Evolutionary conservation across 169 alveolate genomes (phyloP).

Genomic region (Cryptosporidium sp.): DNA sequence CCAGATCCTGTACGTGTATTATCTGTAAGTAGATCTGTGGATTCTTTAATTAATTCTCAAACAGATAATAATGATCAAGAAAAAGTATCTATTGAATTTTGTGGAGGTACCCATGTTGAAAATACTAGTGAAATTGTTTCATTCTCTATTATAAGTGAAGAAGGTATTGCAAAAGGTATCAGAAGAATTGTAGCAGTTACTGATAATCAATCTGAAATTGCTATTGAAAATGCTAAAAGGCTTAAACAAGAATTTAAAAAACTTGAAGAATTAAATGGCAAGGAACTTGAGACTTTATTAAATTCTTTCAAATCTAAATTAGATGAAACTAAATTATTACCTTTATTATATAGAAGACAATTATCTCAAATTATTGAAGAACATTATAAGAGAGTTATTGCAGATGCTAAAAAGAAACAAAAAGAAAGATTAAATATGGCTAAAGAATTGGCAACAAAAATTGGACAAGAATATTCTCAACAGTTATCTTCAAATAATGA

Average conservation of each 20-base stretch:
- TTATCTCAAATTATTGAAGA: slow-evolving; percentile 19
- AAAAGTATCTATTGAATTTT: slow-evolving; percentile 87
- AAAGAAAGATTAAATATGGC: slow-evolving; percentile 61
- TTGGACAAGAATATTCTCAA: slow-evolving; percentile 5
- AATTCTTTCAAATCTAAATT: not conserved
- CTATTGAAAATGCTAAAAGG: slow-evolving; percentile 79
- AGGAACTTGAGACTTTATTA: slow-evolving; percentile 37
- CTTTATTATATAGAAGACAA: slow-evolving; percentile 23
- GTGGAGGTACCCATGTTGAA: slow-evolving; percentile 93
- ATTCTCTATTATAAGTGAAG: slow-evolving; percentile 83
- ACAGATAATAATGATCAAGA: slow-evolving; percentile 66
- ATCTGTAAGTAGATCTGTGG: slow-evolving; percentile 84
- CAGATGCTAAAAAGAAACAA: slow-evolving; percentile 44
- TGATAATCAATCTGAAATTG: slow-evolving; percentile 83
- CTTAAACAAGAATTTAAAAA: slow-evolving; percentile 77
- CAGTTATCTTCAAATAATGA: not conserved
- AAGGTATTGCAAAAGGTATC: slow-evolving; percentile 91
- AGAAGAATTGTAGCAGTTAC: slow-evolving; percentile 89
- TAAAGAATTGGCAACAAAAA: slow-evolving; percentile 32
- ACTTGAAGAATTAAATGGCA: slow-evolving; percentile 37
- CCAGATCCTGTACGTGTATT: slow-evolving; percentile 94
- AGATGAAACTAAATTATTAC: slow-evolving; percentile 49
- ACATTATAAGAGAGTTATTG: slow-evolving; percentile 28
- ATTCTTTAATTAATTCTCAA: slow-evolving; percentile 54
- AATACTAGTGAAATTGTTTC: slow-evolving; percentile 82